phyloP scores from a whole-genome alignment of 192 early-diverging fungal genomes.

The Backusella sp. region DNA sequence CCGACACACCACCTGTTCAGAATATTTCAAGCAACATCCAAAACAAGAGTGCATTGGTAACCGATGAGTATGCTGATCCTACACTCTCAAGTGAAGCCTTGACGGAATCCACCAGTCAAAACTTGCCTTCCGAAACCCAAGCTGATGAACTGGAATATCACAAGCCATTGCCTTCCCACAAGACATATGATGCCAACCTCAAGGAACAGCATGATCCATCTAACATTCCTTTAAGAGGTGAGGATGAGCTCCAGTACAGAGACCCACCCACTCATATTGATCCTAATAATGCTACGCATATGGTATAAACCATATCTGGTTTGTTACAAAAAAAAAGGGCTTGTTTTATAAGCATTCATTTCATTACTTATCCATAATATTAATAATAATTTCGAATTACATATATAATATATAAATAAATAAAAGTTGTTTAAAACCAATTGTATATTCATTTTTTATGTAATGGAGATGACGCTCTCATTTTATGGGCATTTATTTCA shows the following conservation, averaged over 20 bases:
- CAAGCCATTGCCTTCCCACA: background rate
- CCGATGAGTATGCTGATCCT: background rate
- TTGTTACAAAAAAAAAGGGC: too few relatives aligned
- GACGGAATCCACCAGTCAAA: background rate
- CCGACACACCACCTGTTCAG: background rate
- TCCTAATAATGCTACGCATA: background rate
- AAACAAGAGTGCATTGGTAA: background rate
- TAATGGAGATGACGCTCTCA: too few relatives aligned
- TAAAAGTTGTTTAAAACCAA: background rate
- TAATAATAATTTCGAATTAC: background rate
- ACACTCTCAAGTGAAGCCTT: background rate
- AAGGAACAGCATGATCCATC: background rate
- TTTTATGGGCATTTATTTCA: too few relatives aligned
- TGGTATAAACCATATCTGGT: too few relatives aligned
- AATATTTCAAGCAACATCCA: background rate
- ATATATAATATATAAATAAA: slow-evolving; percentile 3
- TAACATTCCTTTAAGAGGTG: background rate
- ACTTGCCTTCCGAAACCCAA: background rate
- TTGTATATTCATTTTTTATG: background rate
- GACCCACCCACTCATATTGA: background rate
- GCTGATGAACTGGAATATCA: background rate
- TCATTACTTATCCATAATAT: background rate
- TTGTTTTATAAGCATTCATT: background rate
- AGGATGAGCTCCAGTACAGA: background rate
- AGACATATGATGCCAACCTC: background rate